phyloP scores from a whole-genome alignment of 768 basidiomycete species.

The Lactifluus pinguis region DNA sequence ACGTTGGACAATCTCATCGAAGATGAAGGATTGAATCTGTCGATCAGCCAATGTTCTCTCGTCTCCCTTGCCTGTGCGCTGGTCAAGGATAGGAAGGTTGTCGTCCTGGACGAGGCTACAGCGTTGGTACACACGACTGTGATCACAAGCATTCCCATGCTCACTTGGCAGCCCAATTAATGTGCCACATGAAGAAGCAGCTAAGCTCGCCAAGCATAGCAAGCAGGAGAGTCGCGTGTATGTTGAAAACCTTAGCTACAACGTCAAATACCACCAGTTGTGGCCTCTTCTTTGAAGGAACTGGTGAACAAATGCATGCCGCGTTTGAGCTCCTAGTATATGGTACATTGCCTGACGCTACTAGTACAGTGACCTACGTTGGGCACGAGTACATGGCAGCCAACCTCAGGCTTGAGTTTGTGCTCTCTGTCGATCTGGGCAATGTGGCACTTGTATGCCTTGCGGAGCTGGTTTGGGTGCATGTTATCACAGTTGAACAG shows the following conservation, averaged over 20 bases:
- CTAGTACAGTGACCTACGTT: constrained; percentile 72
- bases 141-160: constrained; percentile 64
- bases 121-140: constrained; percentile 60
- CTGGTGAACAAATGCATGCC: constrained; percentile 67
- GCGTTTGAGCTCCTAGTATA: constrained; percentile 60
- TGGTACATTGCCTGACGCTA: constrained; percentile 60
- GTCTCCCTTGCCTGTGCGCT: constrained; percentile 88
- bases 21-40: constrained; percentile 79
- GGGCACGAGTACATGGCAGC: constrained; percentile 89
- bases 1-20: constrained; percentile 78
- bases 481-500: no score
- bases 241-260: constrained; percentile 97
- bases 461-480: constrained; percentile 46
- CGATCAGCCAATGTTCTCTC: constrained; percentile 72
- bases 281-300: constrained; percentile 92
- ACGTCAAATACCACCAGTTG: constrained; percentile 61
- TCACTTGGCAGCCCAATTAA: constrained; percentile 87
- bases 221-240: constrained; percentile 98
- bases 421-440: constrained; percentile 48
- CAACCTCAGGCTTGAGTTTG: constrained; percentile 71
- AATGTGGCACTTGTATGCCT: constrained; percentile 57
- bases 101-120: constrained; percentile 88
- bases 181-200: constrained; percentile 86
- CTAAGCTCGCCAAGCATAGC: constrained; percentile 91
- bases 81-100: constrained; percentile 71